Evolutionary conservation across 1,284 basidiomycete species (phyloP), one percentile per base, ranked within the genome.

Genomic region (Microbotryomycetes sp.): DNA sequence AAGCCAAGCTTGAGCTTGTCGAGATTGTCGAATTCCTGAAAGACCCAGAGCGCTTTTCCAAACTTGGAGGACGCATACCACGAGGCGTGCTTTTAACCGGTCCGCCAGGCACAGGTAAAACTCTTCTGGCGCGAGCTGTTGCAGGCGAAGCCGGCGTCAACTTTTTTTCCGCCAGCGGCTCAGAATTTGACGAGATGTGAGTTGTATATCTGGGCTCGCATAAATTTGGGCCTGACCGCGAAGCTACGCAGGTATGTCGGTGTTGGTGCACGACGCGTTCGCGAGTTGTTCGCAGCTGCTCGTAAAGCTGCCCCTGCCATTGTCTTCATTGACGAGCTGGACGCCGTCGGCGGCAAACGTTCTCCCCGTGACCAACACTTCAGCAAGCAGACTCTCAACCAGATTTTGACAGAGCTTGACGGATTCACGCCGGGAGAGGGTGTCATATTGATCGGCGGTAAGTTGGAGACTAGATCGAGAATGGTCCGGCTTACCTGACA

Each of bases 71-170:
- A 9, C 89, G 88, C 75, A 79, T 96, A 23, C 90, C 93, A 2
- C 92, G 93, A 74, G 92, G 92, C 71, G 85, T 96, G 49, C 79
- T 96, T 11, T 81, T 96, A 47, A 93, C 89, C 27, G 91, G 91
- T 35, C 77, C 71, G 27, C 70, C 70, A 11, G 90, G 93, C 70
- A 97, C 94, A 23, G 94, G 94, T 74, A 97, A 97, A 80, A 98
- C 94, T 1, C 84, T 97, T 81, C 81, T 98, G 15, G 94, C 94
- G 3, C 82, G 93, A 62, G 94, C 94, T 13, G 89, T 97, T 5
- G 94, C 94, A 16, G 96, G 96, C 57, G 93, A 98, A 78, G 96
- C 94, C 13, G 94, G 89, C 47, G 92, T 97, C 16, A 88, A 89
- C 3, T 92, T 92, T 79, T 85, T 92, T 75, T 77, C 78, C 54